Evolutionary conservation across 148 eudicot genomes (phyloP).

Genomic region (Spergularia marina): DNA sequence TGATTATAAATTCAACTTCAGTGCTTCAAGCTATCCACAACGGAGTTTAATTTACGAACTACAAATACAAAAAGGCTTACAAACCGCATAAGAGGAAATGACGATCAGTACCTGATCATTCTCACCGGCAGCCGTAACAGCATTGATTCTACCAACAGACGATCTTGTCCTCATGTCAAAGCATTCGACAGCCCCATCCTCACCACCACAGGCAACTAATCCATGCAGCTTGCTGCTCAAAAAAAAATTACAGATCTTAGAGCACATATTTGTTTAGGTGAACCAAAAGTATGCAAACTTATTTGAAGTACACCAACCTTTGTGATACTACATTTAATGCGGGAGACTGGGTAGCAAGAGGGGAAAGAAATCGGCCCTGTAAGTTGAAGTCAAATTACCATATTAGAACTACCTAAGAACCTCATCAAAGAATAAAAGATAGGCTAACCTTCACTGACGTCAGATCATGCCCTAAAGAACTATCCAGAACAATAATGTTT

Average conservation of each 20-base stretch:
- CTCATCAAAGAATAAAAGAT: not conserved
- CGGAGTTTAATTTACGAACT: not conserved
- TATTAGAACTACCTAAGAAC: not conserved
- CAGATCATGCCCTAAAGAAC: not conserved
- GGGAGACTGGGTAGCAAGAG: constrained; percentile 80
- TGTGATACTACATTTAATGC: constrained; percentile 84
- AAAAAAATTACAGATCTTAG: constrained; percentile 11
- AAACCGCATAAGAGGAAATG: not conserved
- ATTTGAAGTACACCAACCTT: constrained; percentile 45
- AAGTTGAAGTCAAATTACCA: constrained; percentile 6
- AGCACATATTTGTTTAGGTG: not conserved
- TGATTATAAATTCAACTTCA: not conserved
- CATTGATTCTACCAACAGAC: constrained; percentile 79
- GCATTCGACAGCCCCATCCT: constrained; percentile 96
- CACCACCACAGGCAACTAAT: constrained; percentile 95
- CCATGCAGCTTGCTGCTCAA: constrained; percentile 77
- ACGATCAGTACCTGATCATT: constrained; percentile 49
- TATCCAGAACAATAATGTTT: not conserved
- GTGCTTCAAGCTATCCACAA: too few relatives aligned
- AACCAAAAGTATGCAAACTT: not conserved
- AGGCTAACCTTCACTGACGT: not conserved
- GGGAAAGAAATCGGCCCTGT: constrained; percentile 86
- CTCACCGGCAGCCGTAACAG: constrained; percentile 58
- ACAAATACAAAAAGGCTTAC: not conserved
- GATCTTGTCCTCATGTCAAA: constrained; percentile 85